Evolutionary conservation across 192 early-diverging fungal genomes (phyloP).

Genomic region (Thamnidium elegans): DNA sequence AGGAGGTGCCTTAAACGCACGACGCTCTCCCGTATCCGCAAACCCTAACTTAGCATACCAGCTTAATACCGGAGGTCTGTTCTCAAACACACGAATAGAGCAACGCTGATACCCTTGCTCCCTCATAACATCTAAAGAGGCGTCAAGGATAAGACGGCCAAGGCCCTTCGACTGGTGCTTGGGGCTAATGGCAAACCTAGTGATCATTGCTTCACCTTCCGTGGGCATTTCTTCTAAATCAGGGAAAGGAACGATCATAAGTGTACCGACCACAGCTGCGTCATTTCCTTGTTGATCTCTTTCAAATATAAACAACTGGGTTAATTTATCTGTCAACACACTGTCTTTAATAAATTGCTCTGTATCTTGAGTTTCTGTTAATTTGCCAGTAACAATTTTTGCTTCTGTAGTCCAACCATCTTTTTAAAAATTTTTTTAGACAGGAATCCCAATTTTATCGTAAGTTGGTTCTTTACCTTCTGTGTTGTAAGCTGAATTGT

Average conservation of each 20-base stretch:
- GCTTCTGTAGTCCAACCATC: conserved; percentile 18
- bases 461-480: no score
- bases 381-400: neutral
- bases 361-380: neutral
- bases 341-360: neutral
- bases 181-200: conserved; percentile 1
- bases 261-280: neutral
- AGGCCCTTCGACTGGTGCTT: conserved; percentile 7
- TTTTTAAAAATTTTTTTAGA: neutral
- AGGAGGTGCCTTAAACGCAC: neutral
- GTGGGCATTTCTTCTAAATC: neutral
- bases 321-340: neutral
- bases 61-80: neutral
- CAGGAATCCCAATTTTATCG: no score
- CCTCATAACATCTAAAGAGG: neutral
- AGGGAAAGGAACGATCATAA: conserved; percentile 7
- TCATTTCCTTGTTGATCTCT: neutral
- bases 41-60: conserved; percentile 11
- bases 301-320: conserved; percentile 6
- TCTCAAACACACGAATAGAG: conserved; percentile 9
- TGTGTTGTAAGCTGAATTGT: conserved; percentile 13
- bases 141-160: neutral
- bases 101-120: neutral
- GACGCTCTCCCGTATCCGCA: conserved; percentile 7
- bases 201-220: conserved; percentile 11